Conservation (phyloP, 495 filamentous ascomycete species). For the Darksidea phi region DNA sequence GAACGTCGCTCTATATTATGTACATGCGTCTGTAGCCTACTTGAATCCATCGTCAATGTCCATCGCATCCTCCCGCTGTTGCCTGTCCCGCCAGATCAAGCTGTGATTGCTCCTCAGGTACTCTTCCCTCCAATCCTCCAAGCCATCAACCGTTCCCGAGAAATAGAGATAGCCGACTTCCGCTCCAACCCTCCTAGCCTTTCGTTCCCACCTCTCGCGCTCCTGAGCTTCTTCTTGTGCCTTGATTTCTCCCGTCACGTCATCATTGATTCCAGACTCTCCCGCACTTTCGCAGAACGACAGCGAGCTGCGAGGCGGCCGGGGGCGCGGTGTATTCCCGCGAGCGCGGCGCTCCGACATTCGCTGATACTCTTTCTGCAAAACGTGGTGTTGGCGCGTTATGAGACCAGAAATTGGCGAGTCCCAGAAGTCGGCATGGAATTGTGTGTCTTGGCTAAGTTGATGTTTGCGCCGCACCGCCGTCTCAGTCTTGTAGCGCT, state of each 20-base stretch:
- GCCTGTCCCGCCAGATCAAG: not conserved
- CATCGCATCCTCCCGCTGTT: not conserved
- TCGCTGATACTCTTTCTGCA: not conserved
- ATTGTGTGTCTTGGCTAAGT: not conserved
- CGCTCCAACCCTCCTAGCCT: not conserved
- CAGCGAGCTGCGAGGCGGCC: conserved; percentile 7
- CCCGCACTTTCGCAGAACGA: not conserved
- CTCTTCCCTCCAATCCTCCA: conserved; percentile 3
- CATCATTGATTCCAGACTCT: not conserved
- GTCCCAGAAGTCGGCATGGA: conserved; percentile 5
- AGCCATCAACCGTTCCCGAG: not conserved
- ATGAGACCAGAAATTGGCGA: conserved; percentile 1
- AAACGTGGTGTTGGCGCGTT: not conserved
- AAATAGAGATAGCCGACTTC: conserved; percentile 18
- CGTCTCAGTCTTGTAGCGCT: conserved; percentile 3
- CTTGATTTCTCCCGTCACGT: not conserved
- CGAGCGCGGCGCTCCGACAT: conserved; percentile 1
- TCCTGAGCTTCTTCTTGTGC: not conserved
- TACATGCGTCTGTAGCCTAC: too few relatives aligned
- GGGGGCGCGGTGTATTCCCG: not conserved
- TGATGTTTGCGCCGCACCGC: conserved; percentile 6
- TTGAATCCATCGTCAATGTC: too few relatives aligned
- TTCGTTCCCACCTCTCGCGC: not conserved
- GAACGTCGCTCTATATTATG: too few relatives aligned
- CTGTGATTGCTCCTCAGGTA: not conserved